Evolutionary conservation across 306 rosid genomes (phyloP).

Genomic region (Adenanthera pavonina): DNA sequence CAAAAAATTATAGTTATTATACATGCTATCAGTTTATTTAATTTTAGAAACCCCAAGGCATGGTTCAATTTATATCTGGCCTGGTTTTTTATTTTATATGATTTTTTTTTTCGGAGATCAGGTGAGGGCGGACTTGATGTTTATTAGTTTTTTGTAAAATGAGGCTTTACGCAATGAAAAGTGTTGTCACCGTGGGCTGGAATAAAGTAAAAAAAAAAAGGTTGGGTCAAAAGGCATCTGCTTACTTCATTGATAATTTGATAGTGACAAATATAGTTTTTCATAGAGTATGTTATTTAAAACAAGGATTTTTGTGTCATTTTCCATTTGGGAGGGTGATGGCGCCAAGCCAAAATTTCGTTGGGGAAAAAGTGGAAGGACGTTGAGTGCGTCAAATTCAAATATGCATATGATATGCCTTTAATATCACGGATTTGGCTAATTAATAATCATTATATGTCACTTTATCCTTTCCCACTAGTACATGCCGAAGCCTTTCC

Average conservation of each 20-base stretch:
- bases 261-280: background rate
- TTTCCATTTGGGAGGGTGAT: background rate
- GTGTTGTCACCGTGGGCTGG: background rate
- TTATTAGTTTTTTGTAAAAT: too few relatives aligned
- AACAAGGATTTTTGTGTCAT: background rate
- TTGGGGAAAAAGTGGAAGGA: background rate
- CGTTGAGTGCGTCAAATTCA: background rate
- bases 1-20: too few relatives aligned
- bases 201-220: background rate
- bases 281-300: background rate
- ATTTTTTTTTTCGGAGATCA: too few relatives aligned
- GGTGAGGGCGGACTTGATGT: too few relatives aligned
- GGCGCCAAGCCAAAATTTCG: background rate
- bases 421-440: background rate
- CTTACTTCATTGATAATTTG: background rate
- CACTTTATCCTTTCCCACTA: background rate
- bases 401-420: background rate
- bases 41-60: too few relatives aligned
- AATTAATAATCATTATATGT: slow-evolving; percentile 20
- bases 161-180: background rate
- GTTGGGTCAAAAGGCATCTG: slow-evolving; percentile 12
- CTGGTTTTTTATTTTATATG: too few relatives aligned
- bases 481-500: background rate
- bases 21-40: too few relatives aligned
- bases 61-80: too few relatives aligned